Percentiles rank a stretch among this genome's conserved stretches.
Evolutionary conservation across 2,329 filamentous ascomycete species (phyloP).

Genomic region (Cercospora zeae-maydis): DNA sequence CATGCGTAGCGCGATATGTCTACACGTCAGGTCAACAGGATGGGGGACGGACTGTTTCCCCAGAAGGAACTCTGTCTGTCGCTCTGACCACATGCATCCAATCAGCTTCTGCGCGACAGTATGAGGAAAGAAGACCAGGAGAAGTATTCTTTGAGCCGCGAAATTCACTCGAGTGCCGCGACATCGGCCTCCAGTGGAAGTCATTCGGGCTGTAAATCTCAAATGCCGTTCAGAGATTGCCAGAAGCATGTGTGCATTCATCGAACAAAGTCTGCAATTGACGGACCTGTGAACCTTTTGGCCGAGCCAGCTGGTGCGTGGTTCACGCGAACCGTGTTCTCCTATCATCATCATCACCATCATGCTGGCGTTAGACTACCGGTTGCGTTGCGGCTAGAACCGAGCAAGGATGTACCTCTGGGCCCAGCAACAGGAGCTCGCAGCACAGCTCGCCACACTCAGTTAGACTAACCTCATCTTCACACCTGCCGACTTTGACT

Average conservation of each 20-base stretch:
- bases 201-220: not conserved
- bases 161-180: not conserved
- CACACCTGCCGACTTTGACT: slow-evolving; percentile 1
- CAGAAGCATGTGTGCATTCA: not conserved
- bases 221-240: not conserved
- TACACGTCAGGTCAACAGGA: not conserved
- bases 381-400: not conserved
- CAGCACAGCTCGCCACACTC: slow-evolving; percentile 1
- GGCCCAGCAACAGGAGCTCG: not conserved
- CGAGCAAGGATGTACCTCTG: not conserved
- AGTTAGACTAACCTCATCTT: too few relatives aligned
- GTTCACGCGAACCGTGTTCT: not conserved
- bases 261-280: not conserved
- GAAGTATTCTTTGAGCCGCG: not conserved
- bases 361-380: not conserved
- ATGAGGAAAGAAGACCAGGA: not conserved
- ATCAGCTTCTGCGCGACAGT: not conserved
- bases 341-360: not conserved
- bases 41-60: not conserved
- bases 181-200: not conserved
- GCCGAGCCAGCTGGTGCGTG: not conserved
- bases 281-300: not conserved
- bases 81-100: not conserved
- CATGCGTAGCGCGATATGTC: not conserved
- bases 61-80: not conserved